Conservation (phyloP, 495 filamentous ascomycete species). For the Aspergillus saccharolyticus region DNA sequence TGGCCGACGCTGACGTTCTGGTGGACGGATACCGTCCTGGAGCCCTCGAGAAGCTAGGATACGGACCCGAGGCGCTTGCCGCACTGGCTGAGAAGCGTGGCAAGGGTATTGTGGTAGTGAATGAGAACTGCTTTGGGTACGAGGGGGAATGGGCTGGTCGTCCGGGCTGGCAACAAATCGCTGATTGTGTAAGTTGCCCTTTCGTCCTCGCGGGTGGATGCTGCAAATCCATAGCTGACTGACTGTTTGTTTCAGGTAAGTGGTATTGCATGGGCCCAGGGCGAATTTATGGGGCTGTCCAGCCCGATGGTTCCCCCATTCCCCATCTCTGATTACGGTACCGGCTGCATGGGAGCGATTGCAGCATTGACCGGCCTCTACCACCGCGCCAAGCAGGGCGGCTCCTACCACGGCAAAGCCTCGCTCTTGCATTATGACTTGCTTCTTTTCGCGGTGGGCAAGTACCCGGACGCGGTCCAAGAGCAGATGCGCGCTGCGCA, state of each 20-base stretch:
- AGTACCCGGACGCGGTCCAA: conserved; percentile 54
- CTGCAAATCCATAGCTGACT: conserved; percentile 23
- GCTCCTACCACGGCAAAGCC: conserved; percentile 60
- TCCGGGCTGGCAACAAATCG: conserved; percentile 54
- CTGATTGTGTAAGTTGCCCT: conserved; percentile 51
- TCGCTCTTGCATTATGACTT: conserved; percentile 67
- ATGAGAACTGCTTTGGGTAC: conserved; percentile 69
- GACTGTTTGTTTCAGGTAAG: conserved; percentile 44
- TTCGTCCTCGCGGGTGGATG: not conserved
- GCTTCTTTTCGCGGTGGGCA: conserved; percentile 57
- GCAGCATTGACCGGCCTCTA: conserved; percentile 60
- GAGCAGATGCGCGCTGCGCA: conserved; percentile 49
- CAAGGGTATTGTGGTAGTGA: conserved; percentile 63
- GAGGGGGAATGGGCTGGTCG: conserved; percentile 45
- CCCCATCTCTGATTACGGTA: conserved; percentile 78
- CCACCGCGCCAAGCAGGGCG: conserved; percentile 55
- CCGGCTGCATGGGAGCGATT: conserved; percentile 61
- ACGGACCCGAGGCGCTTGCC: conserved; percentile 49
- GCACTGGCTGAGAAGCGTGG: conserved; percentile 48
- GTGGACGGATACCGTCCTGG: conserved; percentile 68
- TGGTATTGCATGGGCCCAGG: conserved; percentile 70
- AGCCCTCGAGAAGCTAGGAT: conserved; percentile 60
- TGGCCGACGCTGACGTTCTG: conserved; percentile 54
- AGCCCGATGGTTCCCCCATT: conserved; percentile 75
- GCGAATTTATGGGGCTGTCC: conserved; percentile 61